phyloP scores from a whole-genome alignment of 2,329 filamentous ascomycete species.

The Scedosporium dehoogii region DNA sequence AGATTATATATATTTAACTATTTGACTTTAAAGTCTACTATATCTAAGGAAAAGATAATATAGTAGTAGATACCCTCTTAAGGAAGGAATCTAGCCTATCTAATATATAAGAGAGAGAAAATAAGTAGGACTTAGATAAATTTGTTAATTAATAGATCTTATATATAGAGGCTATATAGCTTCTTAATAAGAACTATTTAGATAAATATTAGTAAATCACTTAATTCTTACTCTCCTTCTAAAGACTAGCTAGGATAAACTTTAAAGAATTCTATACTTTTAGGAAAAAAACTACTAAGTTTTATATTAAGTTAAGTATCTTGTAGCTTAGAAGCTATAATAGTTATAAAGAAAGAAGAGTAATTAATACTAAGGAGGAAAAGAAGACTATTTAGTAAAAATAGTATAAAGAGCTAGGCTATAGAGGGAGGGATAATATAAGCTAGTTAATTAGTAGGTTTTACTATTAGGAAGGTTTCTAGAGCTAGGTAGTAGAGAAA shows the following conservation, averaged over 20 bases:
- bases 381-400: too few relatives aligned
- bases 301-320: background rate
- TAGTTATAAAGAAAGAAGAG: background rate
- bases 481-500: too few relatives aligned
- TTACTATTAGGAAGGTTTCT: too few relatives aligned
- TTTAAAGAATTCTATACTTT: background rate
- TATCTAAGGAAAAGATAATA: background rate
- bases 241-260: background rate
- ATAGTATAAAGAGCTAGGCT: too few relatives aligned
- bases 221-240: background rate
- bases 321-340: background rate
- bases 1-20: too few relatives aligned
- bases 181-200: background rate
- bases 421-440: too few relatives aligned
- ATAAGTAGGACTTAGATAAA: background rate
- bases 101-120: background rate
- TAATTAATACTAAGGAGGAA: background rate
- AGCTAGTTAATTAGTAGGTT: too few relatives aligned
- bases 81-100: background rate
- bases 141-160: too few relatives aligned
- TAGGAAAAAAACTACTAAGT: background rate
- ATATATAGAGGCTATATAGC: too few relatives aligned
- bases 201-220: background rate
- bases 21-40: background rate
- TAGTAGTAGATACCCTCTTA: slow-evolving; percentile 7